These are phyloP conservation scores for Incumbomyces lentus DNA, from an alignment of 2,329 filamentous ascomycete genomes.

Conservation along the genomic window DNA sequence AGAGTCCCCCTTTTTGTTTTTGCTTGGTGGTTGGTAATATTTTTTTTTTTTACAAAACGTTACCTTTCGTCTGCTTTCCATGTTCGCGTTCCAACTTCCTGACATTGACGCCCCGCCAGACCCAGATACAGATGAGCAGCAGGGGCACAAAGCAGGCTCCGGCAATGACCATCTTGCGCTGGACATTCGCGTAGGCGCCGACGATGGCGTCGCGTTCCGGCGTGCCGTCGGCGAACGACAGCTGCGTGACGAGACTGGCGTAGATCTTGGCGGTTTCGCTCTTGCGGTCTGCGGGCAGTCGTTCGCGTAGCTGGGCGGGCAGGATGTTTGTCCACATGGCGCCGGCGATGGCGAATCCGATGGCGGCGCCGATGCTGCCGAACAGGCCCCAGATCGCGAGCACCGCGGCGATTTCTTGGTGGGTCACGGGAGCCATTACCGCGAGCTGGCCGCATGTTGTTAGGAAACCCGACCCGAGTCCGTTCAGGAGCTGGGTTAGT, in stretches of 20 bases:
- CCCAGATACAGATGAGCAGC: slow-evolving; percentile 9
- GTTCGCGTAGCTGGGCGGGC: slow-evolving; percentile 29
- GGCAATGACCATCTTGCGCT: slow-evolving; percentile 34
- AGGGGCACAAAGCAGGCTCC: slow-evolving; percentile 14
- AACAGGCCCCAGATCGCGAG: slow-evolving; percentile 27
- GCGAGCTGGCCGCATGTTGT: slow-evolving; percentile 46
- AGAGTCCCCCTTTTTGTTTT: too few species aligned
- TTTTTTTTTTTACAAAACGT: too few species aligned
- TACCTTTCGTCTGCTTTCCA: background rate
- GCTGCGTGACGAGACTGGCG: slow-evolving; percentile 43
- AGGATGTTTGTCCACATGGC: slow-evolving; percentile 29
- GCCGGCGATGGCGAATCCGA: slow-evolving; percentile 24
- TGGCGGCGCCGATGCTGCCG: slow-evolving; percentile 25
- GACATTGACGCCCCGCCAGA: slow-evolving; percentile 20
- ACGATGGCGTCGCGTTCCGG: slow-evolving; percentile 35
- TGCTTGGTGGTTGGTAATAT: too few species aligned
- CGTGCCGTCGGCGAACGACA: slow-evolving; percentile 35
- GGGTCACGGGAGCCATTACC: slow-evolving; percentile 43
- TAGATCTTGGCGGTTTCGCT: slow-evolving; percentile 40
- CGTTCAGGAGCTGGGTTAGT: slow-evolving; percentile 45
- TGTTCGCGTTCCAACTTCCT: slow-evolving; percentile 17
- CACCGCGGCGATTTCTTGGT: slow-evolving; percentile 39
- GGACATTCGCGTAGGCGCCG: slow-evolving; percentile 37
- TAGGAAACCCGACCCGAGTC: slow-evolving; percentile 40
- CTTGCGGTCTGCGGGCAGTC: slow-evolving; percentile 25